These are phyloP conservation scores for Sporothrix pallida DNA, from an alignment of 2,329 filamentous ascomycete species.

Conservation along the genomic window DNA sequence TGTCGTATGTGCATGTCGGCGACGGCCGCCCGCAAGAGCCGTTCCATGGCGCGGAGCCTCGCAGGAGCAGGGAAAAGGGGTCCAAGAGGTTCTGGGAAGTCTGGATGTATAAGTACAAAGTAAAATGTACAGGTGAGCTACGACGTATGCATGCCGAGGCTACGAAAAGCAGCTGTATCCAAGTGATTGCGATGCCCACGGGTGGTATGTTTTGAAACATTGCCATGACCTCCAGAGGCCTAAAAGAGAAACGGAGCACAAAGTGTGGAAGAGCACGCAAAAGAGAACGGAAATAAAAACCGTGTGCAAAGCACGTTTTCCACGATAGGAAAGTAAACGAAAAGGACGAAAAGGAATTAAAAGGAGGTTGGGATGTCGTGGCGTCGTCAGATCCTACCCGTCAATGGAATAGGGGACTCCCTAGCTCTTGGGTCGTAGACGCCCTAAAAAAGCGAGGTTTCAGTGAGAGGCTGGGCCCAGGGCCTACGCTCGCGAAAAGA, in stretches of 20 bases:
- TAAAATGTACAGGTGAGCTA: background rate
- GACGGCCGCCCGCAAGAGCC: constrained; percentile 13
- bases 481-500: background rate
- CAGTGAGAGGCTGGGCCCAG: background rate
- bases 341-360: background rate
- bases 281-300: background rate
- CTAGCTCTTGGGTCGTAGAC: no score
- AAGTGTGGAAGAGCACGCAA: background rate
- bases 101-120: background rate
- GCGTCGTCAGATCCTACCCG: constrained; percentile 19
- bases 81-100: background rate
- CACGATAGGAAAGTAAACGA: background rate
- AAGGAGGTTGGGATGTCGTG: constrained; percentile 9
- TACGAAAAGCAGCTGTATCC: background rate
- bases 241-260: background rate
- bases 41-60: constrained; percentile 6
- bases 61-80: background rate
- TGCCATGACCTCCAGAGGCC: background rate
- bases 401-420: background rate
- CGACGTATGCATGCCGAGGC: constrained; percentile 9
- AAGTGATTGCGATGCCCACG: background rate
- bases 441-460: background rate
- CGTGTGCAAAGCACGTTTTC: constrained; percentile 16
- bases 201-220: constrained; percentile 11
- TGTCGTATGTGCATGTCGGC: constrained; percentile 12